phyloP scores from a whole-genome alignment of 1,139 yeast species.

The Kurtzmaniella quercitrusa region DNA sequence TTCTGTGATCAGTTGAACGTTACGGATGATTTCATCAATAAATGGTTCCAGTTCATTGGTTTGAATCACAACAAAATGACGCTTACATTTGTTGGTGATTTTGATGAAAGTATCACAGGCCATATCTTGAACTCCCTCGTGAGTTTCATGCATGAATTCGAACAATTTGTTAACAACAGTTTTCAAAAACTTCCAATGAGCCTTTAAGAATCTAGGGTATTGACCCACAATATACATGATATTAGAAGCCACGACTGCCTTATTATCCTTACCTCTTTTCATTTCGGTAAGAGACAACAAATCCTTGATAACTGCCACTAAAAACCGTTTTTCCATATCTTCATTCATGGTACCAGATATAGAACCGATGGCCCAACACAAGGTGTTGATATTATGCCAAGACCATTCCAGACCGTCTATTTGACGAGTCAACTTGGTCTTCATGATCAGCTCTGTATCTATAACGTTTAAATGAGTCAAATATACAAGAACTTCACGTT shows the following conservation, averaged over 20 bases:
- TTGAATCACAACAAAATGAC: conserved; percentile 89
- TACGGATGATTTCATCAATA: conserved; percentile 81
- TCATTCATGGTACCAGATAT: conserved; percentile 98
- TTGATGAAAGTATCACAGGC: conserved; percentile 98
- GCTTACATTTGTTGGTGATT: conserved; percentile 90
- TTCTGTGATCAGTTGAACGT: conserved; percentile 79
- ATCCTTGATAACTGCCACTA: conserved; percentile 90
- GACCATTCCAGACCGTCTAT: conserved; percentile 98
- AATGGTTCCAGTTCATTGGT: conserved; percentile 88
- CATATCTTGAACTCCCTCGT: conserved; percentile 99
- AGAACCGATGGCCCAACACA: conserved; percentile 99
- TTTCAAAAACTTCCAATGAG: conserved; percentile 96
- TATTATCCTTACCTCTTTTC: conserved; percentile 96
- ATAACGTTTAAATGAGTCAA: conserved; percentile 92
- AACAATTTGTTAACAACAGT: conserved; percentile 93
- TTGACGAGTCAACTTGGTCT: conserved; percentile 83
- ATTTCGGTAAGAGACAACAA: conserved; percentile 86
- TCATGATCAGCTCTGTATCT: conserved; percentile 93
- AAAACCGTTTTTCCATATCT: conserved; percentile 91
- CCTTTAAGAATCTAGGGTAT: conserved; percentile 93
- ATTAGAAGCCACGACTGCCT: conserved; percentile 97
- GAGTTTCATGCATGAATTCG: conserved; percentile 99
- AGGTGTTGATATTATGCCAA: conserved; percentile 94
- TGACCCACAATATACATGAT: conserved; percentile 99
- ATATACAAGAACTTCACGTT: conserved; percentile 93